Evolutionary conservation across 257 asterid species (phyloP).

Genomic region (Gentiana macrophylla): DNA sequence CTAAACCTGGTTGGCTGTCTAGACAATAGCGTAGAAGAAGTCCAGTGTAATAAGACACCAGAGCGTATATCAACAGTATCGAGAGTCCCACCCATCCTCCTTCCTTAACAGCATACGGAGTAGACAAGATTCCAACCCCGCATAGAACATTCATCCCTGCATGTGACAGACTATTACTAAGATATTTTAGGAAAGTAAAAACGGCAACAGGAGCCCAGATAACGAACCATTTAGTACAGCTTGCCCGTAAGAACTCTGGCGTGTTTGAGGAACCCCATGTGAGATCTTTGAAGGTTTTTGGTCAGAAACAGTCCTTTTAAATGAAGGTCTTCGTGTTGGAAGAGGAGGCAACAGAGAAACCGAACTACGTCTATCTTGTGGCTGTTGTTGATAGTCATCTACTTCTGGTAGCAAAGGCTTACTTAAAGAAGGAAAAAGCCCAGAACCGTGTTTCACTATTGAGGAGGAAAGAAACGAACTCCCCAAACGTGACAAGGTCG

Average conservation of each 20-base stretch:
- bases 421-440: conserved; percentile 53
- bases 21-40: conserved; percentile 63
- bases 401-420: conserved; percentile 53
- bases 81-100: conserved; percentile 95
- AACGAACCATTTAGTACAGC: conserved; percentile 67
- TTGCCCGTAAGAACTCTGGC: conserved; percentile 65
- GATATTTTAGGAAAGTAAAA: background rate
- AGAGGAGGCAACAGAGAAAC: conserved; percentile 51
- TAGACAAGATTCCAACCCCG: conserved; percentile 93
- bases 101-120: conserved; percentile 84
- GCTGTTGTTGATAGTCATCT: conserved; percentile 31
- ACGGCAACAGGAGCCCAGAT: background rate
- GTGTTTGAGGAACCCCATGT: conserved; percentile 47
- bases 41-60: conserved; percentile 83
- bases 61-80: conserved; percentile 47
- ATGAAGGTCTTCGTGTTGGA: conserved; percentile 44
- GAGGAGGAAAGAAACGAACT: conserved; percentile 73
- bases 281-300: conserved; percentile 37
- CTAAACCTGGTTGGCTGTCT: conserved; percentile 93
- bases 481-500: conserved; percentile 49
- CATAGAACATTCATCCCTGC: conserved; percentile 82
- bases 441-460: conserved; percentile 65
- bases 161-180: background rate
- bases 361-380: conserved; percentile 48
- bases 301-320: conserved; percentile 32